These are phyloP conservation scores for Linderniella brevidens DNA, from an alignment of 257 asterid species.

Conservation along the genomic window DNA sequence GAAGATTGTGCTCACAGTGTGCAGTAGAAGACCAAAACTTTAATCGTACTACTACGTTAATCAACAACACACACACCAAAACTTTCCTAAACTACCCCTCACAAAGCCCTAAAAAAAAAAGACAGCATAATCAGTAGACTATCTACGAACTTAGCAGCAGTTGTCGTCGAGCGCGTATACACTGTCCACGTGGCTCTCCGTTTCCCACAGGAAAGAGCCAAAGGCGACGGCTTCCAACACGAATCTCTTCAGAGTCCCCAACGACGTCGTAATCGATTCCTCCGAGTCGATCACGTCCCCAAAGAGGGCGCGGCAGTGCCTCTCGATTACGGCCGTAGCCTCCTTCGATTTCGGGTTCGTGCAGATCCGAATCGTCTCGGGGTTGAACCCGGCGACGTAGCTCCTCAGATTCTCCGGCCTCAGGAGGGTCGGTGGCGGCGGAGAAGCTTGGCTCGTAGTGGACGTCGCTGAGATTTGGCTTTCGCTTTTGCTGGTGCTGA, in stretches of 20 bases:
- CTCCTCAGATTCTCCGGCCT: conserved; percentile 19
- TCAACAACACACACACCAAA: too few species aligned
- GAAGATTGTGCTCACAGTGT: too few species aligned
- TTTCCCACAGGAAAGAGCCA: conserved; percentile 67
- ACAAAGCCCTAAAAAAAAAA: too few species aligned
- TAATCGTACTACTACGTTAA: too few species aligned
- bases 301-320: conserved; percentile 57
- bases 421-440: neutral
- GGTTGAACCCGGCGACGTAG: conserved; percentile 48
- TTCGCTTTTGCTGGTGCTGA: too few species aligned
- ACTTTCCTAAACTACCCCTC: too few species aligned
- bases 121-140: too few species aligned
- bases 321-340: conserved; percentile 46
- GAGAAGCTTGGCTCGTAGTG: too few species aligned
- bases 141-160: neutral
- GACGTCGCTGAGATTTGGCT: too few species aligned
- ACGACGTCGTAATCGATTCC: conserved; percentile 45
- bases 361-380: conserved; percentile 35
- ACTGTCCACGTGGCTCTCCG: conserved; percentile 33
- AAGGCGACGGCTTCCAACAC: conserved; percentile 80
- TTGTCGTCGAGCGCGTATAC: conserved; percentile 47
- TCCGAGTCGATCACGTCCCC: conserved; percentile 31
- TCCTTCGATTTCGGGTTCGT: conserved; percentile 59
- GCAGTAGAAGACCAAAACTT: too few species aligned
- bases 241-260: conserved; percentile 63